phyloP scores from a whole-genome alignment of 2,329 filamentous ascomycete species.

The Leptodontidium sp. region DNA sequence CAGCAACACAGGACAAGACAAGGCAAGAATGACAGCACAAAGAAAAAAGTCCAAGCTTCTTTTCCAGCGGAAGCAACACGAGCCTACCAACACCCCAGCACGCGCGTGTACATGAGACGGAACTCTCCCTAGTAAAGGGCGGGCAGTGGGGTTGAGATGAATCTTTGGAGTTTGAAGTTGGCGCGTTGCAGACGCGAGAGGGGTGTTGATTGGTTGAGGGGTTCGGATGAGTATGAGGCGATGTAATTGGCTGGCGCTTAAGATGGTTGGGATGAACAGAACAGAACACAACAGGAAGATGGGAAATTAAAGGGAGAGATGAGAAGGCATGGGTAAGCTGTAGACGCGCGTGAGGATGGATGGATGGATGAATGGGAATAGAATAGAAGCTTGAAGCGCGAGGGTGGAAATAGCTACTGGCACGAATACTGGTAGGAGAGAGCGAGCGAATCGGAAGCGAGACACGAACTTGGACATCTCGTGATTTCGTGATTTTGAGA shows the following conservation, averaged over 20 bases:
- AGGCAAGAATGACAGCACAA: slow-evolving; percentile 5
- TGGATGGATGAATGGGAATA: not conserved
- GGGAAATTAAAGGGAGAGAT: slow-evolving; percentile 3
- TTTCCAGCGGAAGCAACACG: slow-evolving; percentile 11
- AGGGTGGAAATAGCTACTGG: not conserved
- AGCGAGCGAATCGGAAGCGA: not conserved
- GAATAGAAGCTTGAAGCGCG: not conserved
- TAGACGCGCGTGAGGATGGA: slow-evolving; percentile 2
- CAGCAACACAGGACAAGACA: not conserved
- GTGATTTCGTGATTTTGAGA: not conserved
- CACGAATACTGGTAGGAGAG: not conserved
- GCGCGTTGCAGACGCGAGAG: slow-evolving; percentile 26
- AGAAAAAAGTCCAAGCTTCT: not conserved
- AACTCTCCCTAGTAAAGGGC: not conserved
- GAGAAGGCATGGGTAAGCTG: not conserved
- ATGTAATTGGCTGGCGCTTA: slow-evolving; percentile 3
- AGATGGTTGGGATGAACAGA: not conserved
- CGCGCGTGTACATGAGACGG: slow-evolving; percentile 33
- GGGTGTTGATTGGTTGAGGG: slow-evolving; percentile 33
- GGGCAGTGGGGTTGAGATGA: slow-evolving; percentile 21
- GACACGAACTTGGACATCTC: not conserved
- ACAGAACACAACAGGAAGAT: too few relatives aligned
- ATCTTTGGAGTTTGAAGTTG: slow-evolving; percentile 30
- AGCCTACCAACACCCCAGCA: slow-evolving; percentile 31
- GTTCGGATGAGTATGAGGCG: not conserved